Percentiles rank a stretch among this genome's conserved stretches.
phyloP scores from a whole-genome alignment of 1,284 basidiomycete genomes.

The Cryptococcus maquisensis region DNA sequence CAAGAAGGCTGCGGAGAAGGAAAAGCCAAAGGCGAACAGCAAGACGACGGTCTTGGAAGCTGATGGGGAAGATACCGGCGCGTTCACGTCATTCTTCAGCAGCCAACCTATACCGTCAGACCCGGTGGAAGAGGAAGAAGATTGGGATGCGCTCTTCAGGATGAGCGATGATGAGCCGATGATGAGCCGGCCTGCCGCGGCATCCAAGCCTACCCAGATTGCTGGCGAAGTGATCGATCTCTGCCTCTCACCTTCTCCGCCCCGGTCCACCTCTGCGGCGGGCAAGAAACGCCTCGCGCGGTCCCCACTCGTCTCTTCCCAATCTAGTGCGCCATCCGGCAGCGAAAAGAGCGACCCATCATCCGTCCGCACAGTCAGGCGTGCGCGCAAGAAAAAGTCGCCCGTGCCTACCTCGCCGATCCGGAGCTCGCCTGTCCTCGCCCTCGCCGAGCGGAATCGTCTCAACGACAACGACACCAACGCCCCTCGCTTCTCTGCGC shows the following conservation, averaged over 20 bases:
- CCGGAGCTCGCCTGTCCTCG: not conserved
- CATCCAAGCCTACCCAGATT: not conserved
- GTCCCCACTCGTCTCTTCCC: conserved; percentile 1
- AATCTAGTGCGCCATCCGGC: not conserved
- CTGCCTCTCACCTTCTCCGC: conserved; percentile 6
- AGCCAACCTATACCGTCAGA: not conserved
- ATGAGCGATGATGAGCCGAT: not conserved
- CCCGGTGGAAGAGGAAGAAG: conserved; percentile 6
- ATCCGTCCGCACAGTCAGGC: not conserved
- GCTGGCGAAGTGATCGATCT: not conserved
- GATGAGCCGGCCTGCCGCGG: not conserved
- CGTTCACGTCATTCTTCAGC: conserved; percentile 18
- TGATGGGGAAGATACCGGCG: conserved; percentile 7
- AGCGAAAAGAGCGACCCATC: not conserved
- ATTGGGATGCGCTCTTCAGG: conserved; percentile 1
- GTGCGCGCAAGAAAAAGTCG: not conserved
- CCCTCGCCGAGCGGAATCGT: no score
- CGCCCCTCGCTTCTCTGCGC: not conserved
- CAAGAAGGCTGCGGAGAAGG: conserved; percentile 5
- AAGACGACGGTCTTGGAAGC: not conserved
- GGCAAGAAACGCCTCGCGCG: conserved; percentile 4
- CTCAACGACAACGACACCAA: not conserved
- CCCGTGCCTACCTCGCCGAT: not conserved
- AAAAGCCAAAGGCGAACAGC: not conserved
- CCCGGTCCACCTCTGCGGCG: conserved; percentile 1